Evolutionary conservation across 2,329 filamentous ascomycete genomes (phyloP), one percentile per base, ranked within the genome.

Genomic region (Helotiales sp.): DNA sequence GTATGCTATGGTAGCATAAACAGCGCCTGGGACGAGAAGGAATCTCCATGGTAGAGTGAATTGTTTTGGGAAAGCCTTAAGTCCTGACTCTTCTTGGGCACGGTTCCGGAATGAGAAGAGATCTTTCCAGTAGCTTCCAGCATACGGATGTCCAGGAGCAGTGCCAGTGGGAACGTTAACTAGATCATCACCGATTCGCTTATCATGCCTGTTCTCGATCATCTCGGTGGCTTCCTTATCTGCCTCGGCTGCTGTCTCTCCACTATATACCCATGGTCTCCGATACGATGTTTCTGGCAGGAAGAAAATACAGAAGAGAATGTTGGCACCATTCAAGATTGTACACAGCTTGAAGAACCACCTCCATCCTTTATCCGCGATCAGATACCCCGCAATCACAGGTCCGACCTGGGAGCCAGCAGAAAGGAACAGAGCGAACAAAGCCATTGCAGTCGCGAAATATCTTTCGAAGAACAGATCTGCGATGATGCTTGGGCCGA

Each of bases 261-360:
- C 66, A n/a, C 71, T 66, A 12, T 60, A 58, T 25, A 69, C 25
- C 13, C 53, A 61, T 34, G 50, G 49, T 31, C 65, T 60, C 19
- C 64, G 54, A 38, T 70, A 74, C 24, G 65, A 66, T 2, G 72
- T 74, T 52, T 74, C 73, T 1, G 71, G 72, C 6, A 73, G 61
- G n/a, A 73, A 58, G 57, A 73, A 66, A n/a, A 74, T 64, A 7
- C 67, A 67, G 7, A 52, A 25, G 29, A 70, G 54, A 3, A 73
- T 52, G 55, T 74, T 73, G 19, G 66, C 59, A 1, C 62, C 68
- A 13, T 60, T 67, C 12, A 74, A 55, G 34, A 74, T 74, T 3
- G 68, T 57, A 46, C 68, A 70, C 19, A 74, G 64, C 29, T 70
- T 72, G 58, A 73, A 74, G 54, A 71, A 72, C 71, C 71, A 75